These are phyloP conservation scores for Barnettozyma californica DNA, from an alignment of 805 yeast genomes.

Conservation along the genomic window DNA sequence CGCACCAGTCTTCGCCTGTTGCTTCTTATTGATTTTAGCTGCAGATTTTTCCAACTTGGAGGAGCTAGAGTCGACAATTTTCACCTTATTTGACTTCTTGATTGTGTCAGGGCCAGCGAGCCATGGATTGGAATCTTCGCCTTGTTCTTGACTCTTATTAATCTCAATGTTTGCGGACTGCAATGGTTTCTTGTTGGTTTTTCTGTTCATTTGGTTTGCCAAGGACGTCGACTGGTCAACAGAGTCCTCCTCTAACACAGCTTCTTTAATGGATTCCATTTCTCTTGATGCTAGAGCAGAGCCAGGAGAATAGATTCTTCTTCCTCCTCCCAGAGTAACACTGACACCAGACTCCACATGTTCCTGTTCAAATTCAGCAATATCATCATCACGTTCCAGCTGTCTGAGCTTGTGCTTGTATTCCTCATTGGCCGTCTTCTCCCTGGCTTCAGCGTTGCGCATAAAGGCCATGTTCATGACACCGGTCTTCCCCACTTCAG, in stretches of 20 bases:
- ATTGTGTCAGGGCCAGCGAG: conserved; percentile 29
- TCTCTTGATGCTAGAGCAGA: conserved; percentile 25
- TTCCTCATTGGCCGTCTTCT: conserved; percentile 51
- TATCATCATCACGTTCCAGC: conserved; percentile 42
- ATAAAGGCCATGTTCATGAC: conserved; percentile 92
- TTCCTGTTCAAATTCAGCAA: conserved; percentile 31
- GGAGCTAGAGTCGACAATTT: conserved; percentile 44
- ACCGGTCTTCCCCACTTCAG: conserved; percentile 74
- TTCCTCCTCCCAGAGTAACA: conserved; percentile 59
- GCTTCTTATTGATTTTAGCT: conserved; percentile 26
- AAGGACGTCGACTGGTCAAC: conserved; percentile 47
- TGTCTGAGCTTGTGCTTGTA: conserved; percentile 47
- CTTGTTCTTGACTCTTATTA: conserved; percentile 3
- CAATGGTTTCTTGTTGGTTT: conserved; percentile 5
- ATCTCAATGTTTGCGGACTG: conserved; percentile 8
- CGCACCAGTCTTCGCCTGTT: conserved; percentile 28
- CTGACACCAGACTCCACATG: conserved; percentile 40
- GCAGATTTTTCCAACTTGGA: conserved; percentile 44
- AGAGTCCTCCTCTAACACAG: conserved; percentile 39
- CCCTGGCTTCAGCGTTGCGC: conserved; percentile 80
- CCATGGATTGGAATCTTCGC: conserved; percentile 47
- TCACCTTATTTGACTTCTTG: conserved; percentile 42
- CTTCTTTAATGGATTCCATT: conserved; percentile 31
- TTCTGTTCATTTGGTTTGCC: conserved; percentile 32
- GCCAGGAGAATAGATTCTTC: conserved; percentile 72